Conservation (phyloP, 2,329 filamentous ascomycete species). For the Colletotrichum kahawae region DNA sequence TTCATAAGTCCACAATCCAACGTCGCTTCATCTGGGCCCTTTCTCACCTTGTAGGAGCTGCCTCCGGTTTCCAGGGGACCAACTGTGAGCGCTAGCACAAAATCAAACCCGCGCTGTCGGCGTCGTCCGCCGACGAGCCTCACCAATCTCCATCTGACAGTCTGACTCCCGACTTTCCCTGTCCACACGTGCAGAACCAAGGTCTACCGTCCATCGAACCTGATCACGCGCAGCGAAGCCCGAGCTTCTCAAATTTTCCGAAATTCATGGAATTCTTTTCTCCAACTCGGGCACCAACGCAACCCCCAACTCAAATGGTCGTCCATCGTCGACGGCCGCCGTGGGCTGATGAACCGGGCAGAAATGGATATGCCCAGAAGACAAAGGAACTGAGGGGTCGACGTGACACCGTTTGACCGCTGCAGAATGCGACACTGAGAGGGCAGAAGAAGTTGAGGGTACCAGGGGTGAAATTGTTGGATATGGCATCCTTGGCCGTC, state of each 20-base stretch:
- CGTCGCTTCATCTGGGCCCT: background rate
- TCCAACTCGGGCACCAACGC: slow-evolving; percentile 16
- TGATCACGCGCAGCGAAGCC: slow-evolving; percentile 1
- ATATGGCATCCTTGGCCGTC: slow-evolving; percentile 11
- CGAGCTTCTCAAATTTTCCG: slow-evolving; percentile 1
- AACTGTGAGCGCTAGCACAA: background rate
- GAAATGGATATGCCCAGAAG: background rate
- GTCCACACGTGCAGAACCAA: slow-evolving; percentile 3
- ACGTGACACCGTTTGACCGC: background rate
- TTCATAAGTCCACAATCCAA: accelerated
- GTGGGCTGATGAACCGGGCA: background rate
- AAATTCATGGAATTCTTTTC: background rate
- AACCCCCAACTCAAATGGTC: background rate
- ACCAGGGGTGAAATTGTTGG: background rate
- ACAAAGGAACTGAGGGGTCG: background rate
- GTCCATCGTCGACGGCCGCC: background rate
- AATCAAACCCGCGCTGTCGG: background rate
- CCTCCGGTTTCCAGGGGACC: background rate
- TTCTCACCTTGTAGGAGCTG: background rate
- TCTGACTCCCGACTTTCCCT: background rate
- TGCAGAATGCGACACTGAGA: background rate
- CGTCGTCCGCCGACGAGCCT: background rate
- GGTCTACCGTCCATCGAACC: background rate
- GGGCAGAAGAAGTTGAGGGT: background rate
- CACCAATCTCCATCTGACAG: background rate